Base-by-base conservation (phyloP, 2,329 filamentous ascomycete species). In the Penicillium sp. region DNA sequence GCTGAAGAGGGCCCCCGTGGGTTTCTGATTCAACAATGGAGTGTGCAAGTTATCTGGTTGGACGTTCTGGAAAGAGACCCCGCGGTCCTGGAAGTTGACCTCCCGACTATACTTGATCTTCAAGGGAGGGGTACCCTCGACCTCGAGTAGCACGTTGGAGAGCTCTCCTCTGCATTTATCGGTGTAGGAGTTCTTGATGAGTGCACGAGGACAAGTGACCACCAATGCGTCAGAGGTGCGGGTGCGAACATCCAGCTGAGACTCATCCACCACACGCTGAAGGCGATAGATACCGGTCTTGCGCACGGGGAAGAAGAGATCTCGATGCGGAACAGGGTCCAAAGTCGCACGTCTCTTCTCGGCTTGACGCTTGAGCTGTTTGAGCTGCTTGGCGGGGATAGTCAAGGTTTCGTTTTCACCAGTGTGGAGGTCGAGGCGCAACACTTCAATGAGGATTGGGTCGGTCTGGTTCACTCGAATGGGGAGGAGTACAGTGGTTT, bases 391-490 rank as follows among this genome's bases (percentile, higher is more conserved):
- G 62, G 84, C 85, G 35, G 87, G 84, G 53, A 99, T 86, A 62
- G 87, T 88, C 65, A 98, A 89, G 0, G 87, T 90, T 78, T 97
- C 93, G 65, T 93, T 91, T 60, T 85, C 83, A 66, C 90, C 89
- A 2, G 89, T 92, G 6, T 94, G 90, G 37, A 97, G 84, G 74
- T 98, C 94, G 68, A 92, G 87, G 47, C 94, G 91, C 47, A 93
- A 76, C n/a, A 99, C 81, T 76, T 99, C 93, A 64, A 99, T 92
- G 61, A 91, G 86, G 66, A 93, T 89, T 0, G 95, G 96, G 37
- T 90, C 87, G 5, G 94, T 98, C 65, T 96, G 91, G 77, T 99
- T 99, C 81, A 99, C 93, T 73, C 89, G 90, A 50, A 99, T 91
- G 1, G 94, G 95, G 33, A 99, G 81, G 56, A 85, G 83, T 42